phyloP scores from a whole-genome alignment of 2,329 filamentous ascomycete species.

The Chaetomium olivaceum region DNA sequence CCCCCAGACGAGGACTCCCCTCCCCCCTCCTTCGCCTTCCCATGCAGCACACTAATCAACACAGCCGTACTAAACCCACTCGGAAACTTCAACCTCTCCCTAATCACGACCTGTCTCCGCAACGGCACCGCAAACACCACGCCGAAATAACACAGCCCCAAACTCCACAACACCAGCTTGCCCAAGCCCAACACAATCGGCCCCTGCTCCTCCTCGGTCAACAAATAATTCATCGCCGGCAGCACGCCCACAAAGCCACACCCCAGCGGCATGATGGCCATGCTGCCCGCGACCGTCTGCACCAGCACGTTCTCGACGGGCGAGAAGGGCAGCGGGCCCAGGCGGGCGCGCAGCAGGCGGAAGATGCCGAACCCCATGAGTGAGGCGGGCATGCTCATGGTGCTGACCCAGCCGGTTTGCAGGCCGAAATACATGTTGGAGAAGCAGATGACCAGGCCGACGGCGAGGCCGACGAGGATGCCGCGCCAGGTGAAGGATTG shows the following conservation, averaged over 20 bases:
- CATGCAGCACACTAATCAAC: constrained; percentile 88
- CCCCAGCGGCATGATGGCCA: constrained; percentile 94
- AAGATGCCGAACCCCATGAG: constrained; percentile 95
- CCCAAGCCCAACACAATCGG: constrained; percentile 70
- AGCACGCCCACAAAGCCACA: constrained; percentile 92
- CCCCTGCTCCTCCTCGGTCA: constrained; percentile 75
- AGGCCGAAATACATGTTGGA: constrained; percentile 99
- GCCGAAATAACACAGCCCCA: constrained; percentile 94
- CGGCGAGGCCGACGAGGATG: constrained; percentile 73
- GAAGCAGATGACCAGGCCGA: constrained; percentile 90
- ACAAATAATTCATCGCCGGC: constrained; percentile 84
- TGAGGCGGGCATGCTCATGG: constrained; percentile 96
- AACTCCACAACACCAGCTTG: constrained; percentile 84
- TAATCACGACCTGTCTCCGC: constrained; percentile 85
- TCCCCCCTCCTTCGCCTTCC: constrained; percentile 38
- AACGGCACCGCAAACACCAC: constrained; percentile 91
- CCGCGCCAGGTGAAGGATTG: constrained; percentile 84
- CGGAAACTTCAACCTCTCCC: constrained; percentile 90
- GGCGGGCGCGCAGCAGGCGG: constrained; percentile 69
- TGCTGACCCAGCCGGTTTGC: constrained; percentile 62
- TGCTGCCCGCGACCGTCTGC: constrained; percentile 91
- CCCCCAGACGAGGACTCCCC: constrained; percentile 16
- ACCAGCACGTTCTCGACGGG: constrained; percentile 96
- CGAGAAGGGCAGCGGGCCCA: constrained; percentile 75
- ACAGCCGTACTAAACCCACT: constrained; percentile 94